Base-by-base conservation (phyloP, 805 yeast species). In the Candida suzukii region DNA sequence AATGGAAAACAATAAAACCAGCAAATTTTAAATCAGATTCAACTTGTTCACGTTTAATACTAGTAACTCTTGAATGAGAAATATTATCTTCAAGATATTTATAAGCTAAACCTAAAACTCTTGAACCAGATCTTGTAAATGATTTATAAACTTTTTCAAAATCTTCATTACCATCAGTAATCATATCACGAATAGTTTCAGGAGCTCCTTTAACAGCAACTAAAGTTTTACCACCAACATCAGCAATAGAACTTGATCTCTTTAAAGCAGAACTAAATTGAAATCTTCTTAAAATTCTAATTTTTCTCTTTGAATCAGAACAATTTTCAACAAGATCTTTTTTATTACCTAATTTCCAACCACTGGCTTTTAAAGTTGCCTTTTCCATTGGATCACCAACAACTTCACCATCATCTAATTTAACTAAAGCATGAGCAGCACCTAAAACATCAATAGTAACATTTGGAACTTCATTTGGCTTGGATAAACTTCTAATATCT, bases 371-470 rank as follows among this genome's bases (percentile, higher is more conserved):
- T 52, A 93, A 70, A 40, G 99, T 93, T 22, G 95, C 96, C 65
- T 88, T 88, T 67, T 93, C 99, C 98, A 93, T 91, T 48, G 99
- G 97, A 58, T 93, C 99, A 65, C 99, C 99, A 46, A 93, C 99
- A 51, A 90, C 78, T 47, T 93, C 98, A 53, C 98, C 99, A 59
- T 90, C 96, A 54, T 93, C 97, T 46, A 93, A 72, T 55, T 81
- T 79, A 22, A 93, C 99, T 49, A 93, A 73, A 24, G 99, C 98
- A 63, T 93, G 99, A 28, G 96, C 96, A 43, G 97, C 81, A 46
- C 97, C 98, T 48, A 93, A 73, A 30, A 86, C 88, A 46, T 74
- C 70, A 32, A 78, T 68, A 10, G 95, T 81, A 35, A 76, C 72
- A 25, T 62, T 68, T 8, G 96, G 91, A 39, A 87, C 88, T 7